Base-by-base conservation (phyloP, 345 rosid genomes). In the Trapa incisa region DNA sequence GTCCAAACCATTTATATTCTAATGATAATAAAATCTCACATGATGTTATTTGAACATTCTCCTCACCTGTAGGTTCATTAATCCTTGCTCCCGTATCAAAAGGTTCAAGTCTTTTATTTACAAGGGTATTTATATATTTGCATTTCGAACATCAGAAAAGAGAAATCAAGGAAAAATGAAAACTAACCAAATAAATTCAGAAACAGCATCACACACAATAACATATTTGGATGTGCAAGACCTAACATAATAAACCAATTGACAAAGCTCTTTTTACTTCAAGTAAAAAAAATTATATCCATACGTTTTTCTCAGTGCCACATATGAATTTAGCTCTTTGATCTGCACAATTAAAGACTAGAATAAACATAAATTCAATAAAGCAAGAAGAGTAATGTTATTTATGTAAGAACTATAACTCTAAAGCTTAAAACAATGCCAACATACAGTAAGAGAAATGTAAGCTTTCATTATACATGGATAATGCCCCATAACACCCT, bases 281-380 rank as follows among this genome's bases (percentile, higher is more conserved):
- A 52, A 64, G 71, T 13, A 61, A 63, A 63, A 43, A 13, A 45
- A 65, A 36, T n/a, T 35, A 36, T 48, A 50, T 56, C 82, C 94
- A 84, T 68, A 93, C 98, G 94, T 88, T 83, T 93, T 93, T 76
- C 98, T 87, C 75, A 88, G 73, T 13, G 89, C 92, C 70, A 90
- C 98, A 47, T 90, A 93, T 16, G 98, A 86, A 80, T 93, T 90
- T 73, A 93, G 84, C 80, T 93, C 98, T 75, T 90, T 93, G 76
- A 93, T 90, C 98, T 93, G 89, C 79, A 70, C 68, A 68, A 72
- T 52, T 10, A 62, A 69, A 53, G 53, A 39, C 36, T 57, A 36
- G 48, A 61, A 39, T 43, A 54, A 68, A 61, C 37, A 7, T n/a
- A 47, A 35, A 0, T n/a, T 41, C 16, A 15, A 37, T 39, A 39